A percentile compares a stretch with the other conserved stretches of the same genome.
These are phyloP conservation scores for Pythium brassicae DNA, from an alignment of 352 stramenopile species.

Conservation along the genomic window DNA sequence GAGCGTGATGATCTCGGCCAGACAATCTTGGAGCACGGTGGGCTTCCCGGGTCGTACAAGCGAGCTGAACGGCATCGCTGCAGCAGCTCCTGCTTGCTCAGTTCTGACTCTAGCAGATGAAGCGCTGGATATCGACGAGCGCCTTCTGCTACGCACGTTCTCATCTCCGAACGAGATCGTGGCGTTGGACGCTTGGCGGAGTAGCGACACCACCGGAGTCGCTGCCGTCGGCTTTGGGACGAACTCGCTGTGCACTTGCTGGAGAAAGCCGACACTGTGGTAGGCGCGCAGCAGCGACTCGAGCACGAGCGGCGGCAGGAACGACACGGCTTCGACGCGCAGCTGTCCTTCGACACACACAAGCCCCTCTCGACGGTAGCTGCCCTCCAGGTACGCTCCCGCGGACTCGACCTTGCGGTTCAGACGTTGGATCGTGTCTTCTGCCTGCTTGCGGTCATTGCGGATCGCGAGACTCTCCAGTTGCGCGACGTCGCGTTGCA, in stretches of 20 bases:
- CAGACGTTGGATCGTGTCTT: slow-evolving; percentile 40
- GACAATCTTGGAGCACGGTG: slow-evolving; percentile 22
- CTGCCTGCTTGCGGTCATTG: slow-evolving; percentile 57
- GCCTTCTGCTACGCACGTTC: background rate
- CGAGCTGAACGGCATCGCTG: background rate
- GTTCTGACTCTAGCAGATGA: background rate
- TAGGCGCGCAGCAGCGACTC: slow-evolving; percentile 63
- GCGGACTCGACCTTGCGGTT: slow-evolving; percentile 59
- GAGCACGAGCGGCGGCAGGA: slow-evolving; percentile 54
- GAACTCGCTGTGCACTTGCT: slow-evolving; percentile 32
- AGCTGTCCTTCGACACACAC: slow-evolving; percentile 65
- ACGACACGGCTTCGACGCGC: slow-evolving; percentile 56
- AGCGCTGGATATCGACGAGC: background rate
- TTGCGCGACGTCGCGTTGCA: slow-evolving; percentile 45
- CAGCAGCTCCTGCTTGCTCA: background rate
- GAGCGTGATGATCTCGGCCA: slow-evolving; percentile 22
- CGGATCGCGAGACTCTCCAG: slow-evolving; percentile 45
- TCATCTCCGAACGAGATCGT: background rate
- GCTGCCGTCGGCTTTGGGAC: background rate
- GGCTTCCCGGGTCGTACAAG: background rate
- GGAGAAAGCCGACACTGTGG: slow-evolving; percentile 59
- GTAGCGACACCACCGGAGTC: background rate
- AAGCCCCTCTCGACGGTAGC: slow-evolving; percentile 33
- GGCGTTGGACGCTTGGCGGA: background rate
- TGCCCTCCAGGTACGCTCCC: slow-evolving; percentile 45